Percentiles rank a stretch among this genome's conserved stretches.
Evolutionary conservation across 108 stramenopile genomes (phyloP).

Genomic region (Conticribra weissflogii): DNA sequence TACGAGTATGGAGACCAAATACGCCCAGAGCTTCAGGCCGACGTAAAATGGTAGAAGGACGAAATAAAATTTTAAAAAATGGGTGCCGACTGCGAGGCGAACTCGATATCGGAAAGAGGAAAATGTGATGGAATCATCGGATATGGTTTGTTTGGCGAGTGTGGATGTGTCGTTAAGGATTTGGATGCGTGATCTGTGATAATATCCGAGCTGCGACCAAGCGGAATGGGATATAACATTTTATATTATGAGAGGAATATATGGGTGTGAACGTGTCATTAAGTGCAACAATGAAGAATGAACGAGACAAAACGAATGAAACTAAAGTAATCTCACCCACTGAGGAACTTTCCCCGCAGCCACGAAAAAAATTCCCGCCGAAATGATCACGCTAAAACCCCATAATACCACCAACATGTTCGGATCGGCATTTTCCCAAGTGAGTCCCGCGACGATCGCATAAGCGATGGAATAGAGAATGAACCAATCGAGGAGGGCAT

Average conservation of each 20-base stretch:
- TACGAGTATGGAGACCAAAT: constrained; percentile 11
- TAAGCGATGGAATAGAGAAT: constrained; percentile 22
- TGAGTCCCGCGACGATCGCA: constrained; percentile 29
- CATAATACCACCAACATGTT: constrained; percentile 25
- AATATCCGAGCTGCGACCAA: constrained; percentile 28
- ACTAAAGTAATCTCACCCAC: constrained; percentile 24
- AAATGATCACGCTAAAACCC: constrained; percentile 28
- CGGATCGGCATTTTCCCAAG: constrained; percentile 32
- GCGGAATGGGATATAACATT: background rate
- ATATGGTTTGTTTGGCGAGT: constrained; percentile 16
- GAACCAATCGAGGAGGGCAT: constrained; percentile 33
- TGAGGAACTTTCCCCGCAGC: constrained; percentile 31
- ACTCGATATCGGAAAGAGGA: constrained; percentile 32
- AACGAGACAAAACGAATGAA: background rate
- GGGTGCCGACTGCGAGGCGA: constrained; percentile 30
- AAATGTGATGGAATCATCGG: constrained; percentile 1
- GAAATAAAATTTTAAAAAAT: constrained; percentile 20
- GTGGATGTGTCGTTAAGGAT: constrained; percentile 16
- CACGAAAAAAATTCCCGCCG: constrained; percentile 21
- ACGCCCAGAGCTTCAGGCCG: constrained; percentile 21
- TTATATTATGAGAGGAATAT: no score
- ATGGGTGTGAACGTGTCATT: background rate
- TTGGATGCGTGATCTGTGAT: constrained; percentile 19
- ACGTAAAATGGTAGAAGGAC: constrained; percentile 39
- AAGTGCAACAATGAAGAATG: background rate